Evolutionary conservation across 768 basidiomycete species (phyloP).

Genomic region (Sarcodon sp.): DNA sequence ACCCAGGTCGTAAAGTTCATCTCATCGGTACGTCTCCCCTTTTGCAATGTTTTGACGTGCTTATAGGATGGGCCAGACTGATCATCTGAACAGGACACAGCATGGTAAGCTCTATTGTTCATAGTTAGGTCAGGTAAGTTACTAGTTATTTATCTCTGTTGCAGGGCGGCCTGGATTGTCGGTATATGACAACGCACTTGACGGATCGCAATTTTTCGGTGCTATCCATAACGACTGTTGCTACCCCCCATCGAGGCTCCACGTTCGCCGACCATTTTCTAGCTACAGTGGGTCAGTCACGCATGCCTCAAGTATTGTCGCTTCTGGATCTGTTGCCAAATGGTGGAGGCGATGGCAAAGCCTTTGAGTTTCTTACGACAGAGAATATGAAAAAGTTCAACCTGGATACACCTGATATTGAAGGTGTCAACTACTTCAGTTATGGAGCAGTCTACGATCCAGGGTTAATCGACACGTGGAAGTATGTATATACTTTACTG

Average conservation of each 20-base stretch:
- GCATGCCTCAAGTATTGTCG: constrained; percentile 58
- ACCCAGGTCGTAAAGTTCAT: constrained; percentile 78
- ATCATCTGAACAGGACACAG: constrained; percentile 42
- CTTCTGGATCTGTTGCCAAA: constrained; percentile 79
- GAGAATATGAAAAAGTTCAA: constrained; percentile 87
- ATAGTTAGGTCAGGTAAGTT: background rate
- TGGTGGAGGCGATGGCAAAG: constrained; percentile 89
- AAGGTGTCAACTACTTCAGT: constrained; percentile 78
- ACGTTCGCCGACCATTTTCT: constrained; percentile 90
- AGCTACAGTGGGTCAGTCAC: constrained; percentile 48
- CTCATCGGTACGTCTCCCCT: constrained; percentile 47
- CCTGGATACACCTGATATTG: constrained; percentile 66
- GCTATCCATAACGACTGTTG: constrained; percentile 85
- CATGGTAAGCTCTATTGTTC: constrained; percentile 35
- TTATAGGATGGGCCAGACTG: constrained; percentile 12
- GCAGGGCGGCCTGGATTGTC: constrained; percentile 85
- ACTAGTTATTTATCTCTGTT: constrained; percentile 19
- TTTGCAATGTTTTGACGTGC: constrained; percentile 10
- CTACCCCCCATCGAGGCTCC: constrained; percentile 90
- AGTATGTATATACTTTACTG: constrained; percentile 19
- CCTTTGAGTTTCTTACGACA: constrained; percentile 79
- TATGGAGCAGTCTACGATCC: constrained; percentile 93
- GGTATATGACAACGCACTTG: constrained; percentile 78
- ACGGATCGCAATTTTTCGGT: constrained; percentile 67
- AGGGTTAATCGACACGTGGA: constrained; percentile 85